Evolutionary conservation across 1,284 basidiomycete genomes (phyloP).

Genomic region (Chondrostereum purpureum): DNA sequence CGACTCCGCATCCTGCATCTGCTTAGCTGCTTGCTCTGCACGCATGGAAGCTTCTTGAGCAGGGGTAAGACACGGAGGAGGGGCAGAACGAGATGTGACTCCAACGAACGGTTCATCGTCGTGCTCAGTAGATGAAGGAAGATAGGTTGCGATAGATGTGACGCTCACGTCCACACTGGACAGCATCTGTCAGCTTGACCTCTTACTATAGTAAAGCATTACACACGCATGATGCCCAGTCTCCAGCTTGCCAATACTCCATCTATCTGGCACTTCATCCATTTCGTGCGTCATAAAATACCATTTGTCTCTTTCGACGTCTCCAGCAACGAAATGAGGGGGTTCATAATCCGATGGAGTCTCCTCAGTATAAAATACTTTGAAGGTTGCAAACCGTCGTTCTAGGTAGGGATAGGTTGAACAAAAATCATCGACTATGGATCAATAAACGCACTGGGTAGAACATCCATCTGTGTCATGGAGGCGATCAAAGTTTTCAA

Average conservation of each 20-base stretch:
- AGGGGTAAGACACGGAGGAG: slow-evolving; percentile 39
- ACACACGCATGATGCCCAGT: slow-evolving; percentile 67
- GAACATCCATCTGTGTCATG: slow-evolving; percentile 68
- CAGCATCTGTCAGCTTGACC: slow-evolving; percentile 8
- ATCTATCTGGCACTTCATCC: slow-evolving; percentile 64
- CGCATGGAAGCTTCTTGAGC: slow-evolving; percentile 47
- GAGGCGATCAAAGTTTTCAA: slow-evolving; percentile 69
- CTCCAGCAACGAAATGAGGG: slow-evolving; percentile 63
- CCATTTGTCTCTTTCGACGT: slow-evolving; percentile 63
- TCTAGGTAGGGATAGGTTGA: too few relatives aligned
- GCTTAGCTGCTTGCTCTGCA: slow-evolving; percentile 47
- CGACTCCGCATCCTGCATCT: slow-evolving; percentile 37
- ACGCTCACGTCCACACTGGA: slow-evolving; percentile 60
- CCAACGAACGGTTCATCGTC: slow-evolving; percentile 57
- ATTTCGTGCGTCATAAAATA: slow-evolving; percentile 69
- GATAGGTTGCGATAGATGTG: slow-evolving; percentile 61
- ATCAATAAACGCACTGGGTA: slow-evolving; percentile 51
- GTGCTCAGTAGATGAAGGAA: slow-evolving; percentile 56
- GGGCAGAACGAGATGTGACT: slow-evolving; percentile 26
- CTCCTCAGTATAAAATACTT: slow-evolving; percentile 70
- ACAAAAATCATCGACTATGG: slow-evolving; percentile 3
- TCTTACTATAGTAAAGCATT: neutral
- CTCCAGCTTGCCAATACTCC: slow-evolving; percentile 55
- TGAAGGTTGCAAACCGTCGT: slow-evolving; percentile 77
- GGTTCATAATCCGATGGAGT: slow-evolving; percentile 76